Evolutionary conservation across 495 filamentous ascomycete species (phyloP).

Genomic region (Xylaria telfairii): DNA sequence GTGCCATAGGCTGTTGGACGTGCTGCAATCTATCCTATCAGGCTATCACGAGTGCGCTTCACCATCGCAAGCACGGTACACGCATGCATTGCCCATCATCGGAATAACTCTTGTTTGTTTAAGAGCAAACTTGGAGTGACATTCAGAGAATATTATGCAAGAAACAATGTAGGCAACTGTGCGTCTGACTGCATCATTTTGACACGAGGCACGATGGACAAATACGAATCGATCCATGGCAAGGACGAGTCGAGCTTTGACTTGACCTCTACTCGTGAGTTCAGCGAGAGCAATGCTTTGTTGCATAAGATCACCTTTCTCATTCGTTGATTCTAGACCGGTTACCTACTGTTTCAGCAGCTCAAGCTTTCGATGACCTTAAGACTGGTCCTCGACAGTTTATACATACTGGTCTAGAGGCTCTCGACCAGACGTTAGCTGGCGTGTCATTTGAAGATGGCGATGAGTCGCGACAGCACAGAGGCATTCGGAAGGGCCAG

Average conservation of each 20-base stretch:
- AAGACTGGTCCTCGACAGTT: slow-evolving; percentile 54
- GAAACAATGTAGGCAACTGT: slow-evolving; percentile 18
- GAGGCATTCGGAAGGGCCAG: slow-evolving; percentile 75
- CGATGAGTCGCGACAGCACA: slow-evolving; percentile 31
- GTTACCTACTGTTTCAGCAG: slow-evolving; percentile 86
- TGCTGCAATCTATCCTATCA: not conserved
- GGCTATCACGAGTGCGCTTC: not conserved
- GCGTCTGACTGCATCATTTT: not conserved
- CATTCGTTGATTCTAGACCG: slow-evolving; percentile 64
- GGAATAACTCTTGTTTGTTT: not conserved
- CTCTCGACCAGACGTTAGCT: slow-evolving; percentile 64
- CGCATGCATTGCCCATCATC: not conserved
- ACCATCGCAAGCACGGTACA: not conserved
- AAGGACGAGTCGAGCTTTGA: slow-evolving; percentile 56
- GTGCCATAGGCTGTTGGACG: not conserved
- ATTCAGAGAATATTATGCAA: not conserved
- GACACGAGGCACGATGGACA: slow-evolving; percentile 42
- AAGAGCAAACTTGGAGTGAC: not conserved
- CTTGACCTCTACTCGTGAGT: slow-evolving; percentile 45
- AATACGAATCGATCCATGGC: slow-evolving; percentile 51
- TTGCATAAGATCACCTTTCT: slow-evolving; percentile 3
- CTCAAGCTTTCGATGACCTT: slow-evolving; percentile 76
- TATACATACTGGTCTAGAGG: slow-evolving; percentile 69
- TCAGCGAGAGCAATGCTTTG: not conserved
- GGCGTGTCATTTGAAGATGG: slow-evolving; percentile 34